Conservation (phyloP, 2,329 filamentous ascomycete species). For the Colletotrichum simmondsii region DNA sequence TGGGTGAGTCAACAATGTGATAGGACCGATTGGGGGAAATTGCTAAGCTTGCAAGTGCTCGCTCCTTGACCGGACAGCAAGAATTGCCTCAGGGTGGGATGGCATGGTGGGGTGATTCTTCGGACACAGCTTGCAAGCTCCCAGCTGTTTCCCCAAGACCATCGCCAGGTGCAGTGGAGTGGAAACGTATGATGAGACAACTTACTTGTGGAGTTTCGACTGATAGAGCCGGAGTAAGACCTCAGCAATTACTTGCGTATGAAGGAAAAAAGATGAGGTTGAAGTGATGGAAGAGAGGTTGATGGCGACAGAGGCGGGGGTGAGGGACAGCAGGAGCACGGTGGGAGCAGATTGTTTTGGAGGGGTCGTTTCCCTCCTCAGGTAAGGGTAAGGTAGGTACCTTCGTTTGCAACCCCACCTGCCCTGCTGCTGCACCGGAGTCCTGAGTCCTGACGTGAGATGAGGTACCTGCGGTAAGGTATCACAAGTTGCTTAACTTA, state of each 20-base stretch:
- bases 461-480: slow-evolving; percentile 14
- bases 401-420: slow-evolving; percentile 21
- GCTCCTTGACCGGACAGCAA: slow-evolving; percentile 32
- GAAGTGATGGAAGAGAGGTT: slow-evolving; percentile 6
- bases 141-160: slow-evolving; percentile 9
- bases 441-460: slow-evolving; percentile 13
- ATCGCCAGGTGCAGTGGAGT: slow-evolving; percentile 3
- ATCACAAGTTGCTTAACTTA: slow-evolving; percentile 11
- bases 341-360: slow-evolving; percentile 29
- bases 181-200: background rate
- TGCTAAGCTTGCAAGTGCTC: slow-evolving; percentile 33
- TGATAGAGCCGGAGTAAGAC: slow-evolving; percentile 9
- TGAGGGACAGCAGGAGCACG: slow-evolving; percentile 5
- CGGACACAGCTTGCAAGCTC: slow-evolving; percentile 22
- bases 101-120: slow-evolving; percentile 33
- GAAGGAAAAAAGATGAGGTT: slow-evolving; percentile 14
- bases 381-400: background rate
- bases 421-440: background rate
- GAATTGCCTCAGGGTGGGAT: slow-evolving; percentile 35
- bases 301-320: slow-evolving; percentile 11
- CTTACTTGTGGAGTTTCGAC: slow-evolving; percentile 17
- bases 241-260: slow-evolving; percentile 15
- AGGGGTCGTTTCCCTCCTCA: slow-evolving; percentile 31
- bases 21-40: slow-evolving; percentile 34
- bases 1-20: slow-evolving; percentile 35